Evolutionary conservation across 495 filamentous ascomycete species (phyloP).

Genomic region (Trichoderma erinaceum): DNA sequence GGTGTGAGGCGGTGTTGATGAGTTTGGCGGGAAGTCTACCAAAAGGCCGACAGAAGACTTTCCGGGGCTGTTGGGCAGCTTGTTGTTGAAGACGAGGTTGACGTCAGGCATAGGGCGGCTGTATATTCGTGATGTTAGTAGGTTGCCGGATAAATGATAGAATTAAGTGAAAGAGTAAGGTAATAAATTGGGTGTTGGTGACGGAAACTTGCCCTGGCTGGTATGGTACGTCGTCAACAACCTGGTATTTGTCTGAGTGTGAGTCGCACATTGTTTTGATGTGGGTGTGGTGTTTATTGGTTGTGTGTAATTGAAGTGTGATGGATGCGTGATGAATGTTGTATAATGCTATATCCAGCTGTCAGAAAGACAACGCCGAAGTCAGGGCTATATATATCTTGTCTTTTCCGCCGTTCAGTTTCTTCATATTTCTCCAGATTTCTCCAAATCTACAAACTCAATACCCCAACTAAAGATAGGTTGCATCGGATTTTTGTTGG

Average conservation of each 20-base stretch:
- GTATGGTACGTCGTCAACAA: conserved; percentile 5
- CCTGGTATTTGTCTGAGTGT: neutral
- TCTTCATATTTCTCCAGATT: neutral
- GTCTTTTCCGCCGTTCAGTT: neutral
- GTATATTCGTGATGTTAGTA: neutral
- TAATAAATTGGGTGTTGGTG: neutral
- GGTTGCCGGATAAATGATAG: neutral
- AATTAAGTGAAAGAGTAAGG: neutral
- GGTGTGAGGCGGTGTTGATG: conserved; percentile 13
- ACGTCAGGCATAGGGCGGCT: neutral
- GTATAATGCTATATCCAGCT: too few species aligned
- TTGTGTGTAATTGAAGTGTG: neutral
- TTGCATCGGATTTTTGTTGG: too few species aligned
- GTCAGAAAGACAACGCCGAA: too few species aligned
- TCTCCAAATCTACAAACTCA: neutral
- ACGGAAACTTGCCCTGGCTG: neutral
- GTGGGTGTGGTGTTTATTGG: neutral
- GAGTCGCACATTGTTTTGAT: neutral
- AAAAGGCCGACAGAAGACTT: neutral
- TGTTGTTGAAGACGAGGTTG: neutral
- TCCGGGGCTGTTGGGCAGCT: conserved; percentile 8
- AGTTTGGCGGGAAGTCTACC: conserved; percentile 2
- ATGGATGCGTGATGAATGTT: too few species aligned
- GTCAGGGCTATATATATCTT: too few species aligned
- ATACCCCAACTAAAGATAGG: too few species aligned